These are phyloP conservation scores for Salvia sclarea DNA, from an alignment of 305 asterid genomes.

Conservation along the genomic window DNA sequence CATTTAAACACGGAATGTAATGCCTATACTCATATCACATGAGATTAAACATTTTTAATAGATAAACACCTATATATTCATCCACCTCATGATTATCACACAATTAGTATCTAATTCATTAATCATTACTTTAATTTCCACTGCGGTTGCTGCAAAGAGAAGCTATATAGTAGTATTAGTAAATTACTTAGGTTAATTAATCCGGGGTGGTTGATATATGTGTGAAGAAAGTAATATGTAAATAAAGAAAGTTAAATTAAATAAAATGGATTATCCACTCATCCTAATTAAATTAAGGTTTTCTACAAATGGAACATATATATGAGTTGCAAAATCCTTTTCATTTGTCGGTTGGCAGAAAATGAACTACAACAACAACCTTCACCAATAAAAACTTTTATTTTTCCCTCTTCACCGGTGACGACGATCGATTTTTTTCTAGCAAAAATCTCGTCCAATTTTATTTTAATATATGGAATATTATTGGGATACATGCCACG, in stretches of 20 bases:
- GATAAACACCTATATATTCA: too few relatives aligned
- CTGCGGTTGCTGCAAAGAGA: conserved; percentile 9
- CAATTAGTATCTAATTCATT: not conserved
- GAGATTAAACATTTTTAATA: too few relatives aligned
- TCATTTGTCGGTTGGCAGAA: conserved; percentile 33
- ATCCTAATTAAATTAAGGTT: too few relatives aligned
- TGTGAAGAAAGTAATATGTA: not conserved
- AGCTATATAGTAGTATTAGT: not conserved
- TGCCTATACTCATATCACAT: too few relatives aligned
- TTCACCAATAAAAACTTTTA: not conserved
- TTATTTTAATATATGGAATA: too few relatives aligned
- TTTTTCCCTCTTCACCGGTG: not conserved
- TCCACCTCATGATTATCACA: too few relatives aligned
- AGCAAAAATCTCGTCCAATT: too few relatives aligned
- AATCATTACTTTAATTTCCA: not conserved
- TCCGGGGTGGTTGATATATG: conserved; percentile 7
- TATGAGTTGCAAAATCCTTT: conserved; percentile 29
- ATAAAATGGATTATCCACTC: not conserved
- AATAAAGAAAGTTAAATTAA: not conserved
- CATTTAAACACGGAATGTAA: too few relatives aligned
- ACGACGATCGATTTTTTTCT: not conserved
- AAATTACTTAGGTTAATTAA: not conserved
- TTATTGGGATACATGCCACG: too few relatives aligned
- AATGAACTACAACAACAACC: conserved; percentile 33
- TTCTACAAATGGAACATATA: not conserved